These are phyloP conservation scores for Farysia itapuensis DNA, from an alignment of 1,284 basidiomycete species.

Conservation along the genomic window DNA sequence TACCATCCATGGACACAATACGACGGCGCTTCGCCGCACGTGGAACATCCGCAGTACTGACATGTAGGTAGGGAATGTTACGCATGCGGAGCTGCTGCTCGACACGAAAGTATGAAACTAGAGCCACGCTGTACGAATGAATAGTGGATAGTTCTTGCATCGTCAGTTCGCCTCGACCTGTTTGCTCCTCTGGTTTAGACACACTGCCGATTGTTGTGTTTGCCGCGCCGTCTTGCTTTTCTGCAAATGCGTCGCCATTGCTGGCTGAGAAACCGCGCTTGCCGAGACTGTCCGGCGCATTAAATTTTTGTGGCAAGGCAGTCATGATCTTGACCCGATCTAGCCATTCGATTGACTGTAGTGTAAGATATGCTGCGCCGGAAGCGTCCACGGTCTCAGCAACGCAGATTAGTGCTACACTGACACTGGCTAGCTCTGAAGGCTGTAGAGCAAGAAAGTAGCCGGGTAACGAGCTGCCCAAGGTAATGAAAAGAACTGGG, in stretches of 20 bases:
- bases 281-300: neutral
- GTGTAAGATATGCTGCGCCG: constrained; percentile 12
- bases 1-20: neutral
- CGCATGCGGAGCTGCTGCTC: constrained; percentile 82
- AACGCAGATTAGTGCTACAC: constrained; percentile 35
- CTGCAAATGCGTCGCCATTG: neutral
- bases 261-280: constrained; percentile 8
- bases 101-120: constrained; percentile 83
- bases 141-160: constrained; percentile 38
- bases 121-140: constrained; percentile 67
- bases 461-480: constrained; percentile 32
- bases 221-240: neutral
- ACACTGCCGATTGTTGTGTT: too few relatives aligned
- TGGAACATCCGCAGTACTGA: constrained; percentile 63
- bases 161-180: constrained; percentile 8
- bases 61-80: constrained; percentile 74
- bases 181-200: too few relatives aligned
- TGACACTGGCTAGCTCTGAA: constrained; percentile 20
- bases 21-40: constrained; percentile 4
- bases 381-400: constrained; percentile 24
- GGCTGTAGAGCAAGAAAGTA: constrained; percentile 43
- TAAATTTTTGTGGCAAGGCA: neutral
- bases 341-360: constrained; percentile 48
- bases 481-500: constrained; percentile 33
- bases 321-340: constrained; percentile 29